Evolutionary conservation across 768 basidiomycete genomes (phyloP), one percentile per base, ranked within the genome.

Genomic region (Cystobasidium tubakii): DNA sequence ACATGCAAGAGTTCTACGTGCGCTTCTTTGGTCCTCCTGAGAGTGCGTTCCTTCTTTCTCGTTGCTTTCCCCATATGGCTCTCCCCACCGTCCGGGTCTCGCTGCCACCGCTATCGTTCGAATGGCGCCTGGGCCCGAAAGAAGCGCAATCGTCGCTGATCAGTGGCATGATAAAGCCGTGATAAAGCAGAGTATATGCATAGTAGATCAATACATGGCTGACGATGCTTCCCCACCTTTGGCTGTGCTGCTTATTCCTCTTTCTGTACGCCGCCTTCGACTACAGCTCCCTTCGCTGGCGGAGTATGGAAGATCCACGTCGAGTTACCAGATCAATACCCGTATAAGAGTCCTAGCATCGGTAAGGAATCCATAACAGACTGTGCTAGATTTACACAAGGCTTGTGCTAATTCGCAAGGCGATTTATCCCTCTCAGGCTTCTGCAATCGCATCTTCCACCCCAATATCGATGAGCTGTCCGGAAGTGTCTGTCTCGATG

Each of bases 291-390:
- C 6, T 98, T 98, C 80, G 88, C 90, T n/a, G 90, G 91, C 46
- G 96, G 96, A 43, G 90, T 93, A 69, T 99, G 96, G 96, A 96
- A 95, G 86, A 94, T 99, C 75, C 96, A 99, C 79, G 96, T 99
- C 73, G 96, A 99, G 81, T 85, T 99, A 25, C 96, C 95, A 27
- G 92, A 97, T 76, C 92, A 96, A 82, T 99, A 98, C 80, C 96
- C 96, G 1, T 99, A 89, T 87, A 98, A 98, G 83, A 95, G 92
- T 33, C 96, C 96, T 4, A 93, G 91, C 80, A 99, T 99, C 77
- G 96, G 66, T 67, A 13, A 53, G 66, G n/a, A n/a, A n/a, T n/a
- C n/a, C n/a, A n/a, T n/a, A n/a, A n/a, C n/a, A n/a, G n/a, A n/a
- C n/a, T n/a, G n/a, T n/a, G n/a, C n/a, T n/a, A n/a, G n/a, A n/a